These are phyloP conservation scores for Garcia nutans DNA, from an alignment of 345 rosid species.

Conservation along the genomic window DNA sequence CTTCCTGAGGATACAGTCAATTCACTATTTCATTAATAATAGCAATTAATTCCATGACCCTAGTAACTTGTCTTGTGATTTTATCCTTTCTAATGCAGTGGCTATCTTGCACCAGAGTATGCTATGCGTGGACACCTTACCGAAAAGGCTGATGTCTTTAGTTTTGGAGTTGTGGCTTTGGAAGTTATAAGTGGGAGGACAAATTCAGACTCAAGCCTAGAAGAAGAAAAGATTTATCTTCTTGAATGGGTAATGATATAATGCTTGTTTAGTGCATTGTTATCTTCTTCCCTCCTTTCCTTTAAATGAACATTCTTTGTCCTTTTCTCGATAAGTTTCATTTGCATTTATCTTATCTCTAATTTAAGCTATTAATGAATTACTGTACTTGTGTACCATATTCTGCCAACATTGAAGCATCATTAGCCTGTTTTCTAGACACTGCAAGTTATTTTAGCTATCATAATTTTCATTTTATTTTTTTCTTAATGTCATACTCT, in stretches of 20 bases:
- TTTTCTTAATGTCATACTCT: too few species aligned
- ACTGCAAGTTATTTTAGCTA: too few species aligned
- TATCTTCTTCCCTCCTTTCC: not conserved
- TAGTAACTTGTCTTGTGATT: not conserved
- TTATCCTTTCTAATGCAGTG: constrained; percentile 25
- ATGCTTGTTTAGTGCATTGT: too few species aligned
- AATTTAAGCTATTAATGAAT: too few species aligned
- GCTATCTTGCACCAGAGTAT: constrained; percentile 74
- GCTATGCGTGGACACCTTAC: constrained; percentile 73
- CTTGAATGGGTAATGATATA: constrained; percentile 61
- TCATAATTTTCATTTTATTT: too few species aligned
- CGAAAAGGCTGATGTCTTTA: constrained; percentile 72
- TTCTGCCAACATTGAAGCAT: not conserved
- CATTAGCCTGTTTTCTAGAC: too few species aligned
- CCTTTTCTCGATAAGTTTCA: not conserved
- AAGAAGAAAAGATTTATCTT: constrained; percentile 54
- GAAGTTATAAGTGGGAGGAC: constrained; percentile 69
- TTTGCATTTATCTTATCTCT: too few species aligned
- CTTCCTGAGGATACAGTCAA: not conserved
- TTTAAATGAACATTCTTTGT: not conserved
- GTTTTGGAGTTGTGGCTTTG: constrained; percentile 60
- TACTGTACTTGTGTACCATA: too few species aligned
- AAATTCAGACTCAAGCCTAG: constrained; percentile 47
- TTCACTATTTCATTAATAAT: not conserved
- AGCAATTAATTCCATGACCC: not conserved